A percentile compares a stretch with the other conserved stretches of the same genome.
Conservation (phyloP, 2,329 filamentous ascomycete species). For the Aspergillus neoniger region DNA sequence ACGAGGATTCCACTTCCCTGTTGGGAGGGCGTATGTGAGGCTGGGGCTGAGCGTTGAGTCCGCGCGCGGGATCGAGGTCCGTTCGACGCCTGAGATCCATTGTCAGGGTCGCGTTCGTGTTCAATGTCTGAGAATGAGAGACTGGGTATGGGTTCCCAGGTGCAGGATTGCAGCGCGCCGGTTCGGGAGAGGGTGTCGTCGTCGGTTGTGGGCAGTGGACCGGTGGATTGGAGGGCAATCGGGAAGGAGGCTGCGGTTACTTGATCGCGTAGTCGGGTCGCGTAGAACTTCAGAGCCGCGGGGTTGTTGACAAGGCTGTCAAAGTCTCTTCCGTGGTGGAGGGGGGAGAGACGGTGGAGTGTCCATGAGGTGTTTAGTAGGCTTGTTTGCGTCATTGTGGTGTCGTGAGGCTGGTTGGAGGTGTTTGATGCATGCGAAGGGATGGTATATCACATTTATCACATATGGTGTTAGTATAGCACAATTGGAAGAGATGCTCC, state of each 20-base stretch:
- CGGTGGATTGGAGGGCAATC: constrained; percentile 45
- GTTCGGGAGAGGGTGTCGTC: constrained; percentile 47
- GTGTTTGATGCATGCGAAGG: no score
- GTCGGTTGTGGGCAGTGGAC: constrained; percentile 24
- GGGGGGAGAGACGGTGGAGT: constrained; percentile 56
- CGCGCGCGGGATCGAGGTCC: not conserved
- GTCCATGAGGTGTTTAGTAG: constrained; percentile 57
- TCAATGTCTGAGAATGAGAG: constrained; percentile 29
- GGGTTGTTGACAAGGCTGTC: constrained; percentile 37
- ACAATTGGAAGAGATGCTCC: not conserved
- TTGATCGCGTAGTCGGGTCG: constrained; percentile 50
- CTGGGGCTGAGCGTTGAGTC: not conserved
- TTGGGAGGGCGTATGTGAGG: not conserved
- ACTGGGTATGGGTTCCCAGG: constrained; percentile 44
- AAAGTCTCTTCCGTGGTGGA: constrained; percentile 50
- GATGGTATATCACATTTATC: constrained; percentile 8
- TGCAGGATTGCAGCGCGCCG: constrained; percentile 51
- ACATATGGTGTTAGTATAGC: constrained; percentile 5
- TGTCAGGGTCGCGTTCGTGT: not conserved
- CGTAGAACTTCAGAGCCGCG: constrained; percentile 47
- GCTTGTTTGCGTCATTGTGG: constrained; percentile 29
- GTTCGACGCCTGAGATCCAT: not conserved
- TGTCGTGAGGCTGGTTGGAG: not conserved
- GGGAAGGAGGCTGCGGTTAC: constrained; percentile 51
- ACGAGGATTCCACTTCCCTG: constrained; percentile 48